Evolutionary conservation across 2,329 filamentous ascomycete genomes (phyloP).

Genomic region (Hypocreales sp.): DNA sequence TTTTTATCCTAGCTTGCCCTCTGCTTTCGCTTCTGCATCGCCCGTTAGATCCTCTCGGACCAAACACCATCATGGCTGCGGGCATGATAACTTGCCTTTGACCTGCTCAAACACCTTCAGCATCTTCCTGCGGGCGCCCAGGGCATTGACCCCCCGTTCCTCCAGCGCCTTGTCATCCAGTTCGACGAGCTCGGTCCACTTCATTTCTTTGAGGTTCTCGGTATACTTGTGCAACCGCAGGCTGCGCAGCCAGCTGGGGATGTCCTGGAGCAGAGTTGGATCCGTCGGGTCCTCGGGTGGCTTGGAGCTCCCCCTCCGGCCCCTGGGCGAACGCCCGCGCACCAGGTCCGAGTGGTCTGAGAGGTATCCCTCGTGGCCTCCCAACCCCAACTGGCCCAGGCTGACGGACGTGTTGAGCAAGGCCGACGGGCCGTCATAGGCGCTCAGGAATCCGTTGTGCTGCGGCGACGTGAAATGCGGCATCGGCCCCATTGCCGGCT

Average conservation of each 20-base stretch:
- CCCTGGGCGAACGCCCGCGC: slow-evolving; percentile 81
- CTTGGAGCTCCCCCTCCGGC: slow-evolving; percentile 87
- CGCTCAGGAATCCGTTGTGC: slow-evolving; percentile 84
- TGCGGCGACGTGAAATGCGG: slow-evolving; percentile 72
- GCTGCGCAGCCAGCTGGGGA: slow-evolving; percentile 89
- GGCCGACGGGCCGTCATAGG: slow-evolving; percentile 65
- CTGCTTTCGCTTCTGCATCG: slow-evolving; percentile 49
- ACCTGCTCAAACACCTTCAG: slow-evolving; percentile 98
- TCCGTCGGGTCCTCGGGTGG: slow-evolving; percentile 96
- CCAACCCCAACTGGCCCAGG: slow-evolving; percentile 55
- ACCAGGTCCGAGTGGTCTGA: slow-evolving; percentile 88
- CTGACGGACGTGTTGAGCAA: slow-evolving; percentile 54
- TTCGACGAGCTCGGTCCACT: slow-evolving; percentile 86
- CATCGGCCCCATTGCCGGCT: slow-evolving; percentile 45
- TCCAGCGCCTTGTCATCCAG: slow-evolving; percentile 88
- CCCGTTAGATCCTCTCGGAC: slow-evolving; percentile 9
- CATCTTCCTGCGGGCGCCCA: slow-evolving; percentile 94
- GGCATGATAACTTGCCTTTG: slow-evolving; percentile 37
- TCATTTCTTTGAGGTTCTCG: slow-evolving; percentile 92
- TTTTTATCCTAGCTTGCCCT: slow-evolving; percentile 55
- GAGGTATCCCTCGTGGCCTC: slow-evolving; percentile 68
- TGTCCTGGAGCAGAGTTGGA: slow-evolving; percentile 76
- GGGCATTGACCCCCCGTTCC: slow-evolving; percentile 82
- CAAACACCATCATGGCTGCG: not conserved
- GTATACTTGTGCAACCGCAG: slow-evolving; percentile 97